Evolutionary conservation across 352 stramenopile genomes (phyloP).

Genomic region (Pseudoperonospora humuli): DNA sequence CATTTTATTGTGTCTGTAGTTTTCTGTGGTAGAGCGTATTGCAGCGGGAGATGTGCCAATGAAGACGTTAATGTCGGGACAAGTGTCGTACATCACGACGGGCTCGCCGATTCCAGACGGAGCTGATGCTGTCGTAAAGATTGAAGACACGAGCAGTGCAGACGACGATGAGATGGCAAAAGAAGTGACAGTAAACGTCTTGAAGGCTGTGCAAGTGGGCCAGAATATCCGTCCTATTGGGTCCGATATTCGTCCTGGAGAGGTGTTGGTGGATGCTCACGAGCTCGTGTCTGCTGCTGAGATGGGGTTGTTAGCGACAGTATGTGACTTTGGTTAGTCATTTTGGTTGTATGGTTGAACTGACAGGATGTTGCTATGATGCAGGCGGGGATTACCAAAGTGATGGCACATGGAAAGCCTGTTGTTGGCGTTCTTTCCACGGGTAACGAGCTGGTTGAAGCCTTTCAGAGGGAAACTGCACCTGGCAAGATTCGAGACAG

Average conservation of each 20-base stretch:
- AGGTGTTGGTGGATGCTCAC: constrained; percentile 70
- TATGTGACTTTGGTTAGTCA: constrained; percentile 11
- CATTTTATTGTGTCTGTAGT: constrained; percentile 24
- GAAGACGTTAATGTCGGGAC: constrained; percentile 28
- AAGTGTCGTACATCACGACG: constrained; percentile 93
- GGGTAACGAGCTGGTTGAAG: constrained; percentile 89
- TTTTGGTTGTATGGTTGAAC: neutral
- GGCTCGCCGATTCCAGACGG: constrained; percentile 85
- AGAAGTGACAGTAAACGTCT: constrained; percentile 57
- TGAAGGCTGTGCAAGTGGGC: constrained; percentile 42
- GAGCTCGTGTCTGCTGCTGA: constrained; percentile 79
- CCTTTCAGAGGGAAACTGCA: constrained; percentile 32
- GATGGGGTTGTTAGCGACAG: constrained; percentile 89
- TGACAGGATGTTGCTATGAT: constrained; percentile 5
- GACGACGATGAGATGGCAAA: constrained; percentile 16
- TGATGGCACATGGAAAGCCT: constrained; percentile 65
- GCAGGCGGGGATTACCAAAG: constrained; percentile 58
- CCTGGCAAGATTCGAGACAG: constrained; percentile 90
- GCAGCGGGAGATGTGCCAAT: constrained; percentile 48
- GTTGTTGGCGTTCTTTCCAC: constrained; percentile 92
- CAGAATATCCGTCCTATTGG: constrained; percentile 85
- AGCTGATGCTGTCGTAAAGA: constrained; percentile 90
- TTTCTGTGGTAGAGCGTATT: constrained; percentile 59
- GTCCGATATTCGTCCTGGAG: constrained; percentile 82
- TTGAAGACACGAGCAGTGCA: constrained; percentile 86